Conservation (phyloP, 1,284 basidiomycete genomes). For the Boletellus deceptivus region DNA sequence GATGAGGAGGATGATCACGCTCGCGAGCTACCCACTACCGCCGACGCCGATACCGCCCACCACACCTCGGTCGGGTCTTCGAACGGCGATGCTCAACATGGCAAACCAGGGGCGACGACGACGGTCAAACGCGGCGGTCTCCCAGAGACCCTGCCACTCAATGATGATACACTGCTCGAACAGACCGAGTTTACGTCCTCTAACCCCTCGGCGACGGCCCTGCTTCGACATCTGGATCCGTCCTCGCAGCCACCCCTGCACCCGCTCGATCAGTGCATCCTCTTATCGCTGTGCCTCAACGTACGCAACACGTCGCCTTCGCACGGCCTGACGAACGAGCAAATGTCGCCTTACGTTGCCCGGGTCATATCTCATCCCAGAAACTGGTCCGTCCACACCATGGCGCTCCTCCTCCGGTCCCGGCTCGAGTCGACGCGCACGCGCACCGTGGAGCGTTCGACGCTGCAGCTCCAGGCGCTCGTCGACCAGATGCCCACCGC, state of each 20-base stretch:
- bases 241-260: slow-evolving; percentile 82
- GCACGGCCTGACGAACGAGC: slow-evolving; percentile 84
- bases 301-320: slow-evolving; percentile 84
- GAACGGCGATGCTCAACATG: slow-evolving; percentile 11
- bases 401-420: slow-evolving; percentile 87
- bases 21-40: slow-evolving; percentile 11
- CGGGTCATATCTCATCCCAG: slow-evolving; percentile 83
- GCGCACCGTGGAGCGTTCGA: slow-evolving; percentile 86
- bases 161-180: slow-evolving; percentile 97
- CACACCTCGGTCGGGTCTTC: slow-evolving; percentile 15
- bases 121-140: slow-evolving; percentile 35
- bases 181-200: slow-evolving; percentile 87
- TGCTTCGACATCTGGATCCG: slow-evolving; percentile 73
- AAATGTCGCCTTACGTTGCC: slow-evolving; percentile 87
- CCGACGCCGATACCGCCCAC: slow-evolving; percentile 3
- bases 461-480: slow-evolving; percentile 88
- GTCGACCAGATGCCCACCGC: slow-evolving; percentile 93
- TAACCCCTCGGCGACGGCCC: slow-evolving; percentile 42
- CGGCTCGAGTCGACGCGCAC: slow-evolving; percentile 84
- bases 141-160: slow-evolving; percentile 81
- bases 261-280: slow-evolving; percentile 88
- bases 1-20: slow-evolving; percentile 28
- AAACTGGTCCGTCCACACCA: slow-evolving; percentile 95
- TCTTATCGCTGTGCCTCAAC: slow-evolving; percentile 86
- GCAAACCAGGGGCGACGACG: slow-evolving; percentile 9